phyloP scores from a whole-genome alignment of 441 rosid species.

The Pelargonium citronellum region DNA sequence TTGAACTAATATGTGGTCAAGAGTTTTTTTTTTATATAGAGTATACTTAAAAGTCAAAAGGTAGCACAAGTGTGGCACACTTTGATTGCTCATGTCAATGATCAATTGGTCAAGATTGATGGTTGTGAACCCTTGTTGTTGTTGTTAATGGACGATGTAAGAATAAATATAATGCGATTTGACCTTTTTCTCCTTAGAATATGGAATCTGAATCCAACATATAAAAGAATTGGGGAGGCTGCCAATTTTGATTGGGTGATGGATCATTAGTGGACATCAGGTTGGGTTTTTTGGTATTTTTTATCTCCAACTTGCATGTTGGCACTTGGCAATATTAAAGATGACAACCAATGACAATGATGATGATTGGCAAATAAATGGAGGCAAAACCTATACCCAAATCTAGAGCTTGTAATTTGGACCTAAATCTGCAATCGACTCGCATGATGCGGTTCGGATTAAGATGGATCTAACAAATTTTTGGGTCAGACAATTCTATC shows the following conservation, averaged over 20 bases:
- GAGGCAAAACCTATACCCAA: too few relatives aligned
- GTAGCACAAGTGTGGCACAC: not conserved
- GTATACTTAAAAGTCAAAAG: too few relatives aligned
- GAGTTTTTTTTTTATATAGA: too few relatives aligned
- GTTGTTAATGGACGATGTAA: too few relatives aligned
- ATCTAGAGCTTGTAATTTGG: too few relatives aligned
- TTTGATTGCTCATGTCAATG: not conserved
- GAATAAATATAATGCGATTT: not conserved
- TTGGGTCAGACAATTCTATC: too few relatives aligned
- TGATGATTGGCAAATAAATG: not conserved
- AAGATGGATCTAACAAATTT: too few relatives aligned
- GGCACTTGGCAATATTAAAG: not conserved
- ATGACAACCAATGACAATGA: not conserved
- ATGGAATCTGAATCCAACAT: not conserved
- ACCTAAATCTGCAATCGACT: too few relatives aligned
- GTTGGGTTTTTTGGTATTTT: not conserved
- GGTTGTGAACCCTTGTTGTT: not conserved
- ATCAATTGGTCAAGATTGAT: not conserved
- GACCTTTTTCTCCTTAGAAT: not conserved
- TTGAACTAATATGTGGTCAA: too few relatives aligned
- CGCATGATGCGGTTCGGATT: too few relatives aligned
- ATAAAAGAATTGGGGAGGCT: not conserved
- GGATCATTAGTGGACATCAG: conserved; percentile 1
- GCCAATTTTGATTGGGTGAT: not conserved
- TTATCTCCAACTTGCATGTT: not conserved